Base-by-base conservation (phyloP, 306 rosid genomes). In the Hylodesmum podocarpum region DNA sequence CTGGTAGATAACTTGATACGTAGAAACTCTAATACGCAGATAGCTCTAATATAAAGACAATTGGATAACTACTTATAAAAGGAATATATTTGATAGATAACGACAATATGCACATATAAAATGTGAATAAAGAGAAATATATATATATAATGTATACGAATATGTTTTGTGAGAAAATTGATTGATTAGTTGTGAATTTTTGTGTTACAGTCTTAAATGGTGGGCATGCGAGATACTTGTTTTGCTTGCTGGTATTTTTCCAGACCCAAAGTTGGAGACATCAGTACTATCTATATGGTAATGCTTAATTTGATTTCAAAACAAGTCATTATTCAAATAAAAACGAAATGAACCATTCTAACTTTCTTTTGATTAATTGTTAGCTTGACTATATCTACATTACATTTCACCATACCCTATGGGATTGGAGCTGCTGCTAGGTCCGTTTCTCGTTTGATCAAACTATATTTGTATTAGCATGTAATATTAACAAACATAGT, bases 271-370 rank as follows among this genome's bases (percentile, higher is more conserved):
- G 75, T 83, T 92, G 62, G 93, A 92, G 86, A 82, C 93, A 28
- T 90, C 92, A 8, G 85, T 88, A 16, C 73, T 92, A 5, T 88
- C 96, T 10, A 87, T 92, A 79, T 90, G 94, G 97, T 92, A 78
- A 70, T 13, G 15, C 21, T 55, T 70, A 6, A 18, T 49, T 78
- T 25, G 1, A 77, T 55, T 44, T 75, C n/a, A 34, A 0, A 14
- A 63, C 10, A 50, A 67, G 61, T 14, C 13, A 44, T n/a, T 65
- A n/a, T 58, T 40, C 15, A 21, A 29, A 29, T 65, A 27, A 80
- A 53, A 37, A 70, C 6, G 6, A 70, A 69, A 68, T 16, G 8
- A 34, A 8, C 9, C 21, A 25, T 12, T 31, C 49, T 49, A 40
- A 40, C 11, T 11, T 46, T 72, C 6, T 36, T 16, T 4, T 76